Evolutionary conservation across 2,329 filamentous ascomycete species (phyloP).

Genomic region (Lasiodiplodia sp.): DNA sequence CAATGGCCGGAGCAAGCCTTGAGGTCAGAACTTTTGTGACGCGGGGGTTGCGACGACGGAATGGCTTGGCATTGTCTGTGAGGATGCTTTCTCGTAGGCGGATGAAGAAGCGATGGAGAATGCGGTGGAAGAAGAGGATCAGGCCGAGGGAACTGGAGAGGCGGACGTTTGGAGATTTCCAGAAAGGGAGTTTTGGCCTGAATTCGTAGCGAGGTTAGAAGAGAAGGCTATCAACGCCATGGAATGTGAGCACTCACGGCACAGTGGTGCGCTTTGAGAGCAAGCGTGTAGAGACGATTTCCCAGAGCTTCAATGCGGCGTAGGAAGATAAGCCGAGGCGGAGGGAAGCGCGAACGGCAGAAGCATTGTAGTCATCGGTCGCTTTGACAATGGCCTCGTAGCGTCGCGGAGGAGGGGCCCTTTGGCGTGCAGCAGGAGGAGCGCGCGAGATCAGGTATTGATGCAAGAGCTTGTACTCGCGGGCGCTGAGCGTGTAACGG

Average conservation of each 20-base stretch:
- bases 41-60: conserved; percentile 81
- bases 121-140: conserved; percentile 85
- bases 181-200: conserved; percentile 45
- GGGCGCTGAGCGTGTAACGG: conserved; percentile 81
- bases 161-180: conserved; percentile 71
- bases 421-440: conserved; percentile 61
- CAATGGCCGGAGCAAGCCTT: conserved; percentile 84
- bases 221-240: not conserved
- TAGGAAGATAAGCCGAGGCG: conserved; percentile 54
- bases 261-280: conserved; percentile 41
- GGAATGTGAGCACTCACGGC: conserved; percentile 15
- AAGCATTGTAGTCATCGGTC: conserved; percentile 56
- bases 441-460: conserved; percentile 81
- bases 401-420: conserved; percentile 56
- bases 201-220: not conserved
- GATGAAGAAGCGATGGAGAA: conserved; percentile 88
- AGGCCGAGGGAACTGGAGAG: conserved; percentile 83
- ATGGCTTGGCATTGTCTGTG: conserved; percentile 79
- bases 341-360: conserved; percentile 55
- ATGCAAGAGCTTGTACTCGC: conserved; percentile 86
- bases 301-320: conserved; percentile 56
- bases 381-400: conserved; percentile 60
- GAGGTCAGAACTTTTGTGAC: conserved; percentile 80
- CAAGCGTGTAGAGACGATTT: conserved; percentile 49
- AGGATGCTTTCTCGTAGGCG: conserved; percentile 80